These are phyloP conservation scores for Cornus florida DNA, from an alignment of 148 eudicot species.

Conservation along the genomic window DNA sequence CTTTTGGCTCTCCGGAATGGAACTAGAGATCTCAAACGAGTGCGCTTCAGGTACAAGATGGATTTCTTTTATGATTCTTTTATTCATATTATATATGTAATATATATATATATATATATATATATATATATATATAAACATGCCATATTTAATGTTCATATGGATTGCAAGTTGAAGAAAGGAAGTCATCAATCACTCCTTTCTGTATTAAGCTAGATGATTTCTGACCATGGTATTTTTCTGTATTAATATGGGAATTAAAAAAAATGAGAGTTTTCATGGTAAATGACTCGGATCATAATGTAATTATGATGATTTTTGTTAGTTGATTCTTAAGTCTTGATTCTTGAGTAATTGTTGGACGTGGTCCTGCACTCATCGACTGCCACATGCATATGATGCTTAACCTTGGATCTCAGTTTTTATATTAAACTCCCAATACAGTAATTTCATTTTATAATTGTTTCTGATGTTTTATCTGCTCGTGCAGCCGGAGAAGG, in stretches of 20 bases:
- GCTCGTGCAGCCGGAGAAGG: constrained; percentile 70
- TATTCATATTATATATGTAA: too few species aligned
- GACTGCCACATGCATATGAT: not conserved
- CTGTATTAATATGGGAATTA: not conserved
- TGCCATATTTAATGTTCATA: not conserved
- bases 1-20: constrained; percentile 88
- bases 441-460: not conserved
- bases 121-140: too few species aligned
- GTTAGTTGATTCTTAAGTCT: too few species aligned
- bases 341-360: too few species aligned
- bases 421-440: not conserved
- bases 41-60: constrained; percentile 85
- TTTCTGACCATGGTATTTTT: not conserved
- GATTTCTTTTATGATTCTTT: not conserved
- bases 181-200: too few species aligned
- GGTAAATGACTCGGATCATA: not conserved
- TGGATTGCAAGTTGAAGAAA: not conserved
- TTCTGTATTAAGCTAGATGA: too few species aligned
- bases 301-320: too few species aligned
- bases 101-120: too few species aligned
- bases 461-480: not conserved
- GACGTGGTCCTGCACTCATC: not conserved
- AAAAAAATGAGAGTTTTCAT: too few species aligned
- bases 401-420: not conserved
- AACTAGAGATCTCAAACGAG: constrained; percentile 93